Base-by-base conservation (phyloP, 768 basidiomycete species). In the Tylopilus intermedius region DNA sequence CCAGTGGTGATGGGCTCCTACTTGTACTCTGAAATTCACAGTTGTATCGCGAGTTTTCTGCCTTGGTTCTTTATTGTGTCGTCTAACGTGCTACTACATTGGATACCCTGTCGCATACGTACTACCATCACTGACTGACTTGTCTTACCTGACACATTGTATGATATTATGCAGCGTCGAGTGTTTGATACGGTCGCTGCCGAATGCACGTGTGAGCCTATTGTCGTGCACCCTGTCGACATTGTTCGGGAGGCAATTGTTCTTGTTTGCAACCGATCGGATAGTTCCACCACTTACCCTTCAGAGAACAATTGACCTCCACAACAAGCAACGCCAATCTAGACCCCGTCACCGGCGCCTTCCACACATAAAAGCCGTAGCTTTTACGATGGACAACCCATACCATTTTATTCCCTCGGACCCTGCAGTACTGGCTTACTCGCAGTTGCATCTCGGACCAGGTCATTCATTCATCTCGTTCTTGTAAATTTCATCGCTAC, bases 71-170 rank as follows among this genome's bases (percentile, higher is more conserved):
- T 68, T 61, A 56, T 67, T 57, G 39, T 66, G 54, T 58, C 54
- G 56, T 53, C 54, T 64, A 59, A 57, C 57, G 54, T 58, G 3
- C 24, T 24, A 24, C 64, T 59, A 59, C 60, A 62, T 60, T 45
- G 51, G 60, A 71, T 71, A 71, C 67, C 67, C 67, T 67, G 65
- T 70, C 61, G 63, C 69, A 68, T 68, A 69, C 68, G 59, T 66
- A 69, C 57, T 52, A 67, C 61, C 64, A 67, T 55, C 61, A 63
- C 61, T 64, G 59, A 68, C 59, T 58, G 43, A 38, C 51, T 61
- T 66, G 56, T 58, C 58, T 56, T 49, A 59, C 49, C 56, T 66
- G 63, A 63, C 47, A 51, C 35, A 56, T 46, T 68, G 61, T 66
- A 63, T 56, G 56, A 66, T 67, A 56, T 46, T 67, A 54, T 46